These are phyloP conservation scores for Protomyces lactucae-debilis DNA, from an alignment of 1,139 yeast genomes.

Conservation along the genomic window DNA sequence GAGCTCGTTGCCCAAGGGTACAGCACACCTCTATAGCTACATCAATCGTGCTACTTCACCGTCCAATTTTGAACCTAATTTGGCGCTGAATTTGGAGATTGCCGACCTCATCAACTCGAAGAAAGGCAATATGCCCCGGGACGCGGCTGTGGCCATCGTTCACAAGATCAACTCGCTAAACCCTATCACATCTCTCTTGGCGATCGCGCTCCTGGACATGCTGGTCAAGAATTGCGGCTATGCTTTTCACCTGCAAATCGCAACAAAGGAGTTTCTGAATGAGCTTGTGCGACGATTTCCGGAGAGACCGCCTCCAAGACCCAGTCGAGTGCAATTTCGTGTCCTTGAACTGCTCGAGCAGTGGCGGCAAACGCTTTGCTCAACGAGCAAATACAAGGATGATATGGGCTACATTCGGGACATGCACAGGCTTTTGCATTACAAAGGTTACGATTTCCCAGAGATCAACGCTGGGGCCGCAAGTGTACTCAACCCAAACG, in stretches of 20 bases:
- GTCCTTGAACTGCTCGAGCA: constrained; percentile 89
- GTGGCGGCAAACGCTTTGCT: constrained; percentile 95
- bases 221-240: constrained; percentile 96
- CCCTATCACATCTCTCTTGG: constrained; percentile 66
- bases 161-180: constrained; percentile 76
- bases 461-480: constrained; percentile 86
- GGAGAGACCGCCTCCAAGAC: constrained; percentile 85
- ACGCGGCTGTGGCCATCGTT: constrained; percentile 88
- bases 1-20: constrained; percentile 17
- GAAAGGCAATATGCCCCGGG: constrained; percentile 78
- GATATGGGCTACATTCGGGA: constrained; percentile 90
- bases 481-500: constrained; percentile 90
- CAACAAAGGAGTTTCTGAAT: constrained; percentile 88
- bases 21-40: constrained; percentile 11
- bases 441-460: constrained; percentile 75
- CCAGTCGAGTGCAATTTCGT: constrained; percentile 74
- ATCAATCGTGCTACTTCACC: constrained; percentile 84
- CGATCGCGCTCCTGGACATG: constrained; percentile 66
- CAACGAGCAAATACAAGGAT: constrained; percentile 81
- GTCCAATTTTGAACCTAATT: constrained; percentile 77
- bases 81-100: constrained; percentile 81
- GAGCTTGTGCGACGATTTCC: constrained; percentile 91
- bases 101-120: constrained; percentile 91
- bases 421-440: constrained; percentile 84
- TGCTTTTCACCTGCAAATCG: constrained; percentile 90